phyloP scores from a whole-genome alignment of 768 basidiomycete genomes.

The Phanerodontia chrysosporium region DNA sequence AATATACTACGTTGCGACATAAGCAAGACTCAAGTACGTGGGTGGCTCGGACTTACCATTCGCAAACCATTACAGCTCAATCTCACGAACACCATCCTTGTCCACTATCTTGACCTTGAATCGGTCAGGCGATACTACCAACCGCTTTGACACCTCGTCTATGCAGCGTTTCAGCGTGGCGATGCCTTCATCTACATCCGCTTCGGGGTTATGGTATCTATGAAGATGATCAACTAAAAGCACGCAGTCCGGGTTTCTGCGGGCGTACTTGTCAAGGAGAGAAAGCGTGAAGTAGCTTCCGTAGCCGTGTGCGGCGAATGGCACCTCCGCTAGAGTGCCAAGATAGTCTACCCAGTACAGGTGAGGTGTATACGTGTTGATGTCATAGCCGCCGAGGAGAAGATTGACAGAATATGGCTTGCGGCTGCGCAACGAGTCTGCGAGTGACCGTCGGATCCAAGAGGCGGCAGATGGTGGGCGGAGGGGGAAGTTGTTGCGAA shows the following conservation, averaged over 20 bases:
- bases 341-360: constrained; percentile 97
- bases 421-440: constrained; percentile 83
- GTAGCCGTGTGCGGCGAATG: constrained; percentile 94
- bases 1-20: not conserved
- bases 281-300: constrained; percentile 89
- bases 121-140: constrained; percentile 73
- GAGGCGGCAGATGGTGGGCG: constrained; percentile 89
- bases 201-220: constrained; percentile 91
- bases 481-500: constrained; percentile 86
- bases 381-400: constrained; percentile 90
- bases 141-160: constrained; percentile 78
- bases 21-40: not conserved
- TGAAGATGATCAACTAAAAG: not conserved
- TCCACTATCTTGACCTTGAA: constrained; percentile 92
- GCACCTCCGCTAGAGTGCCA: constrained; percentile 83
- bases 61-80: constrained; percentile 53
- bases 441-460: constrained; percentile 91
- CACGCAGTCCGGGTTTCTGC: not conserved
- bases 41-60: not conserved
- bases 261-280: constrained; percentile 80
- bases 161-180: constrained; percentile 83
- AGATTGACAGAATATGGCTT: constrained; percentile 90
- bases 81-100: constrained; percentile 81
- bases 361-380: constrained; percentile 62
- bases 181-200: constrained; percentile 79